A percentile compares a stretch with the other conserved stretches of the same genome.
Conservation (phyloP, 805 yeast species). For the Yarrowia sp. region DNA sequence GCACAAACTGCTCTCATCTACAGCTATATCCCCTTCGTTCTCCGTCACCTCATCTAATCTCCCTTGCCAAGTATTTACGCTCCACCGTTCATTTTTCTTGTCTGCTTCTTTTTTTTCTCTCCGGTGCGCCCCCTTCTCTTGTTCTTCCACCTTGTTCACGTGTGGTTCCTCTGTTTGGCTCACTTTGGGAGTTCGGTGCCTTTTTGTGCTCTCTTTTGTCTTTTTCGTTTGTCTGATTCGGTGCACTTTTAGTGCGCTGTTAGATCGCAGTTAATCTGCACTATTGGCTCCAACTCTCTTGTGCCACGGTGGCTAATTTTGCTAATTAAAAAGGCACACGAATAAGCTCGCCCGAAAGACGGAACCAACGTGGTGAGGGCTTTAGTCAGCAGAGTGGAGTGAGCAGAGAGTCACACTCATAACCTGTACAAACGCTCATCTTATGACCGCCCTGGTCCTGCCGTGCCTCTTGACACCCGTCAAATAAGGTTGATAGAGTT, state of each 20-base stretch:
- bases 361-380: not conserved
- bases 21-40: too few species aligned
- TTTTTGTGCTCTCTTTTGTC: not conserved
- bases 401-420: not conserved
- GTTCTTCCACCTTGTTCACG: not conserved
- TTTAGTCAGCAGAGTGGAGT: not conserved
- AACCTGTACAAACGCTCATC: not conserved
- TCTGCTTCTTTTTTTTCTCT: too few species aligned
- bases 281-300: slow-evolving; percentile 23
- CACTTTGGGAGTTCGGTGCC: too few species aligned
- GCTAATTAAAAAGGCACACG: not conserved
- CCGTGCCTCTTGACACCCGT: too few species aligned
- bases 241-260: slow-evolving; percentile 27
- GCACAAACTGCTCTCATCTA: too few species aligned
- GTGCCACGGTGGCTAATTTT: slow-evolving; percentile 38
- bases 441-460: too few species aligned
- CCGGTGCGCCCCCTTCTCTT: not conserved
- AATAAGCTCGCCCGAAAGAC: not conserved
- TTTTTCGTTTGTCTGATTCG: slow-evolving; percentile 2
- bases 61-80: too few species aligned
- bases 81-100: too few species aligned
- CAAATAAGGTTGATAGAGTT: not conserved
- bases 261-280: slow-evolving; percentile 32
- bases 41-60: too few species aligned
- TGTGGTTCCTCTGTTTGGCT: not conserved